Percentiles rank a stretch among this genome's conserved stretches.
phyloP scores from a whole-genome alignment of 139 green algal species.

The Pseudopediastrum boryanum region DNA sequence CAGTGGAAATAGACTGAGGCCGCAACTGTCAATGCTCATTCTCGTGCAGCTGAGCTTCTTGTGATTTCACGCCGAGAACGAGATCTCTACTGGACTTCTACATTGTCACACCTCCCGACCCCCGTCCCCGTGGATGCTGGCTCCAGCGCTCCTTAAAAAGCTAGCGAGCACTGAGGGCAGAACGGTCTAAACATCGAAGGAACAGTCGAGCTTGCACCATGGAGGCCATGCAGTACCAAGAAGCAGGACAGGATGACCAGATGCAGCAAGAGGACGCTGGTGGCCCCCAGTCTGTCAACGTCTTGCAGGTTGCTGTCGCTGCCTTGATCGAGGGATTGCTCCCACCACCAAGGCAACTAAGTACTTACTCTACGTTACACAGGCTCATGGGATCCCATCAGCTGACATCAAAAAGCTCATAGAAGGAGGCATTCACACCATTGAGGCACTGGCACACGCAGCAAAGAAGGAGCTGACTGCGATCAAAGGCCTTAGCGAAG shows the following conservation, averaged over 20 bases:
- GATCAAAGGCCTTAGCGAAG: conserved; percentile 97
- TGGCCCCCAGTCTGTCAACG: conserved; percentile 10
- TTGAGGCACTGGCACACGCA: conserved; percentile 81
- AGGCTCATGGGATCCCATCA: conserved; percentile 82
- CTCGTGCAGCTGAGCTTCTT: too few species aligned
- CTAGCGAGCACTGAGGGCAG: too few species aligned
- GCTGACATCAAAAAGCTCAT: conserved; percentile 97
- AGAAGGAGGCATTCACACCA: conserved; percentile 82
- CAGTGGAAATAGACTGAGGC: too few species aligned
- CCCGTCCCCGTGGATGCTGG: too few species aligned
- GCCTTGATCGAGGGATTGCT: not conserved
- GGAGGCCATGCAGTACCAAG: conserved; percentile 37
- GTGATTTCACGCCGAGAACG: too few species aligned
- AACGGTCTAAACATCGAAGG: too few species aligned
- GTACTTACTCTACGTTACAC: conserved; percentile 5
- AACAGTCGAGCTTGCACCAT: too few species aligned
- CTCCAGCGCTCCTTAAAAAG: too few species aligned
- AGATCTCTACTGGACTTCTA: too few species aligned
- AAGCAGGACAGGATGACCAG: conserved; percentile 27
- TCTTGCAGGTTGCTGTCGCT: not conserved
- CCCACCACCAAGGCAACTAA: not conserved
- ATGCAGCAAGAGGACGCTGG: conserved; percentile 31
- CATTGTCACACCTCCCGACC: too few species aligned
- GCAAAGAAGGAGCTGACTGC: conserved; percentile 81
- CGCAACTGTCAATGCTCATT: too few species aligned